Conservation (phyloP, 1,139 yeast genomes). For the Suhomyces anneliseae region DNA sequence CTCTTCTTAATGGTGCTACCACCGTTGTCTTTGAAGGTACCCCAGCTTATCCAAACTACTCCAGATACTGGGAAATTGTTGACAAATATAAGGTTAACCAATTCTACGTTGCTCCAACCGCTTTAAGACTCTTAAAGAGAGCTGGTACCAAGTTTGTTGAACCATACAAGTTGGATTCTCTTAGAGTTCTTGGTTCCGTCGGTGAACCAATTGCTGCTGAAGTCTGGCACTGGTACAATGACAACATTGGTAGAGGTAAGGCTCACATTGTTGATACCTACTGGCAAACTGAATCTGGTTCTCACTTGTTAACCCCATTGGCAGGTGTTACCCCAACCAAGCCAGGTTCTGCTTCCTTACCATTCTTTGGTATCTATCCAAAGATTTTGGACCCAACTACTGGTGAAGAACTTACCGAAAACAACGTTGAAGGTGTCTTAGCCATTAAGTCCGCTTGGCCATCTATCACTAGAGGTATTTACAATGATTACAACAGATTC, state of each 20-base stretch:
- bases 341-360: conserved; percentile 78
- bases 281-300: conserved; percentile 85
- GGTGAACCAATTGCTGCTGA: conserved; percentile 95
- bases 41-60: conserved; percentile 77
- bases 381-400: conserved; percentile 69
- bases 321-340: conserved; percentile 76
- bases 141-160: conserved; percentile 74
- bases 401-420: conserved; percentile 63
- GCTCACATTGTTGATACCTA: conserved; percentile 78
- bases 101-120: conserved; percentile 90
- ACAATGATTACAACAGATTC: conserved; percentile 66
- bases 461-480: conserved; percentile 74
- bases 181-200: conserved; percentile 79
- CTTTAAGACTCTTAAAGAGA: conserved; percentile 76
- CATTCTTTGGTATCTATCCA: conserved; percentile 73
- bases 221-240: conserved; percentile 91
- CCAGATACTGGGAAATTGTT: conserved; percentile 83
- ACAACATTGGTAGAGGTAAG: conserved; percentile 70
- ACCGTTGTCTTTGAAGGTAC: conserved; percentile 85
- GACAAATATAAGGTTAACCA: conserved; percentile 76
- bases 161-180: conserved; percentile 60
- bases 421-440: conserved; percentile 72
- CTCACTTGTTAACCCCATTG: conserved; percentile 69
- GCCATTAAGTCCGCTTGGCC: conserved; percentile 77
- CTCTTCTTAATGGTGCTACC: conserved; percentile 74